These are phyloP conservation scores for Blastobotrys malaysiensis DNA, from an alignment of 1,139 yeast species.

Conservation along the genomic window DNA sequence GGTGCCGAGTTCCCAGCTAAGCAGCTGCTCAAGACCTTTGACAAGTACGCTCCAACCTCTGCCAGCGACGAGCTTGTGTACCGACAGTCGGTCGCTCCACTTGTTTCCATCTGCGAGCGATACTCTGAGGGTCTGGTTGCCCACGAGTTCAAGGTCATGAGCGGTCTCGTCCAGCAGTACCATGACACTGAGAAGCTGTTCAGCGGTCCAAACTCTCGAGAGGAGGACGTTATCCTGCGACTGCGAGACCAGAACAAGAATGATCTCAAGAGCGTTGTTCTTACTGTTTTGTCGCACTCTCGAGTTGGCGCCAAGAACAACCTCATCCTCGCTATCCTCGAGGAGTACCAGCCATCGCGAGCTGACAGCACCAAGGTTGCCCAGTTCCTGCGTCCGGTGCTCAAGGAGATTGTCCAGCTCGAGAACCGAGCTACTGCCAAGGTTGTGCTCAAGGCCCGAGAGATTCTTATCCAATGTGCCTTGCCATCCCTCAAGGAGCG, in stretches of 20 bases:
- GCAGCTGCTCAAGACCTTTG: conserved; percentile 59
- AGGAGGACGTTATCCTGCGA: conserved; percentile 70
- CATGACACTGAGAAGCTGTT: conserved; percentile 72
- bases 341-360: conserved; percentile 57
- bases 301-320: conserved; percentile 92
- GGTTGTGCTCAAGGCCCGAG: conserved; percentile 95
- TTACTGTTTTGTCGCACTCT: conserved; percentile 77
- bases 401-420: conserved; percentile 76
- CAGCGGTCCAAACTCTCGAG: conserved; percentile 68
- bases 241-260: conserved; percentile 84
- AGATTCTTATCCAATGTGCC: conserved; percentile 91
- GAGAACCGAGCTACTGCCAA: conserved; percentile 88
- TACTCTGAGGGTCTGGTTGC: conserved; percentile 73
- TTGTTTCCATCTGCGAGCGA: conserved; percentile 61
- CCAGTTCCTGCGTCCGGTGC: conserved; percentile 58
- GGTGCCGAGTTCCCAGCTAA: conserved; percentile 90
- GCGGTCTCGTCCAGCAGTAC: conserved; percentile 63
- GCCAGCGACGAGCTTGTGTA: conserved; percentile 40
- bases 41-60: conserved; percentile 50
- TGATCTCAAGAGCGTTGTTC: conserved; percentile 67
- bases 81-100: conserved; percentile 61
- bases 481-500: conserved; percentile 94
- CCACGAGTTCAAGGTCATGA: conserved; percentile 77
- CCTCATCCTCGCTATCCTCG: conserved; percentile 76
- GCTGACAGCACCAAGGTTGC: conserved; percentile 62